Conservation (phyloP, 306 rosid species). For the Citrullus mucosospermus region DNA sequence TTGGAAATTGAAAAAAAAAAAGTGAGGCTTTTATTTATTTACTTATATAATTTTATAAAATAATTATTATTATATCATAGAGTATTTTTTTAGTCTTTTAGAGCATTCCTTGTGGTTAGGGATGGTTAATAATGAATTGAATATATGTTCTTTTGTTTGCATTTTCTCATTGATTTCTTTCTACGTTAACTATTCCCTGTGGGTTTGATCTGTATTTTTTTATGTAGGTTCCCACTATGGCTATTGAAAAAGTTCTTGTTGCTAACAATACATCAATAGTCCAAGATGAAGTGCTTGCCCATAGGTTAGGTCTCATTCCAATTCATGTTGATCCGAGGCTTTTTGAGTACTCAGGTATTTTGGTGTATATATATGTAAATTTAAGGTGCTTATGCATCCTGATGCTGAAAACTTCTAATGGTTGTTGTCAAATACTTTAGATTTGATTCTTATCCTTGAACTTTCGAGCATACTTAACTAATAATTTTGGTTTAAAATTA, state of each 20-base stretch:
- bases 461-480: neutral
- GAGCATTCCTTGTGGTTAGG: neutral
- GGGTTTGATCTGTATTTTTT: neutral
- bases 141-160: neutral
- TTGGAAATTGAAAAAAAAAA: too few species aligned
- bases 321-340: conserved; percentile 76
- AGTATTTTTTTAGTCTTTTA: neutral
- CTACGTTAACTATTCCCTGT: neutral
- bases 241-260: conserved; percentile 79
- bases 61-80: neutral
- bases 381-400: neutral
- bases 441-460: neutral
- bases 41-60: too few species aligned
- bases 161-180: neutral
- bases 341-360: conserved; percentile 72
- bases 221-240: conserved; percentile 93
- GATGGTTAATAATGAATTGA: neutral
- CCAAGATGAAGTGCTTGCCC: conserved; percentile 95
- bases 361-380: neutral
- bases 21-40: too few species aligned
- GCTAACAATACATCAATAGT: conserved; percentile 75
- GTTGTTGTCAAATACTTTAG: neutral
- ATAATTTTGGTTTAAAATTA: conserved; percentile 5
- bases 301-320: conserved; percentile 91
- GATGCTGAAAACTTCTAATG: neutral